Percentiles rank a stretch among this genome's conserved stretches.
These are phyloP conservation scores for Carpinus fangiana DNA, from an alignment of 306 rosid species.

Conservation along the genomic window DNA sequence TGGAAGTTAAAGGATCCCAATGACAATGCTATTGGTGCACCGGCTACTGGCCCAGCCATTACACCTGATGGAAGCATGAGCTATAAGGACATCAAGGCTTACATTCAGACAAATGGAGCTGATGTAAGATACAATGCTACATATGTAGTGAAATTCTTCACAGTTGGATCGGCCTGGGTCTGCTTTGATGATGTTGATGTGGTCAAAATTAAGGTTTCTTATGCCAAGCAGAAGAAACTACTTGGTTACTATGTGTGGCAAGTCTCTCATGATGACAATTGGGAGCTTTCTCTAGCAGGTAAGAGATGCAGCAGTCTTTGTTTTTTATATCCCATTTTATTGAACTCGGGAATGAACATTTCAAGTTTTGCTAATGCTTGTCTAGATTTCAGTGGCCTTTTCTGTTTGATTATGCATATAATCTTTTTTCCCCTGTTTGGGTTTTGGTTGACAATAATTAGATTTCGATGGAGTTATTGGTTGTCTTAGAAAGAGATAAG, in stretches of 20 bases:
- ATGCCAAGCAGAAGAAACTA: slow-evolving; percentile 35
- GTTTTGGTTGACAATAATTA: too few species aligned
- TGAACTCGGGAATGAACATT: too few species aligned
- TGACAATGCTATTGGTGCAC: slow-evolving; percentile 33
- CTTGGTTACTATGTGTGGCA: slow-evolving; percentile 39
- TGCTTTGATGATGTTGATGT: slow-evolving; percentile 39
- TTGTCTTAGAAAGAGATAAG: neutral
- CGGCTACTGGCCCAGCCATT: slow-evolving; percentile 38
- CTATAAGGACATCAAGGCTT: slow-evolving; percentile 23
- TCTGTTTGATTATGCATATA: too few species aligned
- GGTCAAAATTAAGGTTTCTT: slow-evolving; percentile 34
- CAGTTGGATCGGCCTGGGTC: slow-evolving; percentile 36
- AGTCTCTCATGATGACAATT: slow-evolving; percentile 30
- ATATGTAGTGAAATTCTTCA: slow-evolving; percentile 34
- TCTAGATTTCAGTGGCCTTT: too few species aligned
- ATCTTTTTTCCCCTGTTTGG: neutral
- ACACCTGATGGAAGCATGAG: neutral
- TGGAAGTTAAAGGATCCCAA: slow-evolving; percentile 39
- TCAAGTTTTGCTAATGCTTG: too few species aligned
- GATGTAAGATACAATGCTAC: slow-evolving; percentile 25
- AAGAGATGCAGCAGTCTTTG: neutral
- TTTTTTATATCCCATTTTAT: too few species aligned
- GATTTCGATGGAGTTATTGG: neutral
- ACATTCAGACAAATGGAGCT: slow-evolving; percentile 9
- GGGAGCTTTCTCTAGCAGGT: slow-evolving; percentile 36